These are phyloP conservation scores for Fraxinus nigra DNA, from an alignment of 305 asterid genomes.

Conservation along the genomic window DNA sequence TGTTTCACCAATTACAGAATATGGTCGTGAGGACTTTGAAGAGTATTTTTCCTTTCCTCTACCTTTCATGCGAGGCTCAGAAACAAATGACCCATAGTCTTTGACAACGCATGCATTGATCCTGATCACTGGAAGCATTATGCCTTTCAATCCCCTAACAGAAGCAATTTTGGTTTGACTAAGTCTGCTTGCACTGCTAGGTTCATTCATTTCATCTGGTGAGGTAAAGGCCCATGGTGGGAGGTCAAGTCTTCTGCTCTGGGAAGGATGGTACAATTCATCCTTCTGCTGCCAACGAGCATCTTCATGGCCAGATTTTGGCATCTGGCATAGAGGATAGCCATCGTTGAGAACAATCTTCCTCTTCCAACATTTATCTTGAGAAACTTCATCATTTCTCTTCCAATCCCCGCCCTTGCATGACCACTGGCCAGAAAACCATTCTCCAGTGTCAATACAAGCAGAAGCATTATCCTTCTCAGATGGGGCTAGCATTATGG, in stretches of 20 bases:
- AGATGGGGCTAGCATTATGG: slow-evolving; percentile 26
- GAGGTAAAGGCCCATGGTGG: slow-evolving; percentile 88
- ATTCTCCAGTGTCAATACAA: slow-evolving; percentile 45
- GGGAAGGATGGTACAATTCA: slow-evolving; percentile 70
- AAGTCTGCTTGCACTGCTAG: slow-evolving; percentile 40
- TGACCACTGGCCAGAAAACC: slow-evolving; percentile 76
- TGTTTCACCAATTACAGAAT: slow-evolving; percentile 54
- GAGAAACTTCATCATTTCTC: slow-evolving; percentile 76
- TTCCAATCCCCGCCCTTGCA: slow-evolving; percentile 98
- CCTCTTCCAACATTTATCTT: slow-evolving; percentile 69
- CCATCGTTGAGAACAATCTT: slow-evolving; percentile 86
- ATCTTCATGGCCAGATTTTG: slow-evolving; percentile 80
- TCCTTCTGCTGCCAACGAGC: slow-evolving; percentile 86
- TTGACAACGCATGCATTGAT: slow-evolving; percentile 96
- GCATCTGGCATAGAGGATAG: slow-evolving; percentile 88
- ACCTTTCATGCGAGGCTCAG: slow-evolving; percentile 73
- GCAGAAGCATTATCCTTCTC: slow-evolving; percentile 50
- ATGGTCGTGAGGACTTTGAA: slow-evolving; percentile 55
- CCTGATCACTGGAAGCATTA: slow-evolving; percentile 92
- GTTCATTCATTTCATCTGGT: slow-evolving; percentile 78
- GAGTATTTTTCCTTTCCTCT: slow-evolving; percentile 69
- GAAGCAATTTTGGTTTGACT: slow-evolving; percentile 48
- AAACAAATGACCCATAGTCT: slow-evolving; percentile 84
- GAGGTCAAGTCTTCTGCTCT: slow-evolving; percentile 77
- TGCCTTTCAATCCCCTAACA: slow-evolving; percentile 72